phyloP scores from a whole-genome alignment of 495 filamentous ascomycete species.

The Xylaria castorea region DNA sequence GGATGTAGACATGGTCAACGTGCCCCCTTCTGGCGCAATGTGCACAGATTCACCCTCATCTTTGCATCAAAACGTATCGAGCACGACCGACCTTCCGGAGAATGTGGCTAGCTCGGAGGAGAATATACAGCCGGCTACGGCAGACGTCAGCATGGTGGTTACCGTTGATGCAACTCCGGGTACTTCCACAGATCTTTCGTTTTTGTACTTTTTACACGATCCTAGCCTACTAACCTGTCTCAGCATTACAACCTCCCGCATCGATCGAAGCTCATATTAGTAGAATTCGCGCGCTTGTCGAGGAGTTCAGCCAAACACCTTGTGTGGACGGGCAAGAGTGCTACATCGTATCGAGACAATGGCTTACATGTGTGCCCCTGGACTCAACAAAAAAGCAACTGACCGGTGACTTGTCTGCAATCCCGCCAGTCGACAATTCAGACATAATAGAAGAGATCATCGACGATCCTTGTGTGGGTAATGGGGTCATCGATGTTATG shows the following conservation, averaged over 20 bases:
- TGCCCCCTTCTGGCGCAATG: slow-evolving; percentile 35
- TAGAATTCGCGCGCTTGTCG: slow-evolving; percentile 68
- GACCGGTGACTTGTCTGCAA: slow-evolving; percentile 27
- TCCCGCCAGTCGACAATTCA: slow-evolving; percentile 80
- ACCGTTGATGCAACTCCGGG: slow-evolving; percentile 7
- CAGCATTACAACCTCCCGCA: slow-evolving; percentile 31
- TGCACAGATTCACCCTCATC: not conserved
- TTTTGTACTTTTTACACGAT: not conserved
- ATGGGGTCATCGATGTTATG: slow-evolving; percentile 39
- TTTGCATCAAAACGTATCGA: slow-evolving; percentile 8
- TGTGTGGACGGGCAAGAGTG: slow-evolving; percentile 73
- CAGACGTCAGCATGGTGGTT: slow-evolving; percentile 14
- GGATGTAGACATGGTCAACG: slow-evolving; percentile 58
- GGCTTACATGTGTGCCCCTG: slow-evolving; percentile 70
- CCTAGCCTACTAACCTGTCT: slow-evolving; percentile 20
- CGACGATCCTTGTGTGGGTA: slow-evolving; percentile 46
- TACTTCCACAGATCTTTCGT: slow-evolving; percentile 2
- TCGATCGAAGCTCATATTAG: slow-evolving; percentile 64
- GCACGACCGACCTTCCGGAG: not conserved
- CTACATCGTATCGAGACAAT: slow-evolving; percentile 78
- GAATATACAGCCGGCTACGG: not conserved
- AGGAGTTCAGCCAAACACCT: slow-evolving; percentile 56
- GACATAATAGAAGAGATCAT: slow-evolving; percentile 65
- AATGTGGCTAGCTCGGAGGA: not conserved
- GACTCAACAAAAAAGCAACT: slow-evolving; percentile 34